phyloP scores from a whole-genome alignment of 2,329 filamentous ascomycete genomes.

The Cercospora sesami region DNA sequence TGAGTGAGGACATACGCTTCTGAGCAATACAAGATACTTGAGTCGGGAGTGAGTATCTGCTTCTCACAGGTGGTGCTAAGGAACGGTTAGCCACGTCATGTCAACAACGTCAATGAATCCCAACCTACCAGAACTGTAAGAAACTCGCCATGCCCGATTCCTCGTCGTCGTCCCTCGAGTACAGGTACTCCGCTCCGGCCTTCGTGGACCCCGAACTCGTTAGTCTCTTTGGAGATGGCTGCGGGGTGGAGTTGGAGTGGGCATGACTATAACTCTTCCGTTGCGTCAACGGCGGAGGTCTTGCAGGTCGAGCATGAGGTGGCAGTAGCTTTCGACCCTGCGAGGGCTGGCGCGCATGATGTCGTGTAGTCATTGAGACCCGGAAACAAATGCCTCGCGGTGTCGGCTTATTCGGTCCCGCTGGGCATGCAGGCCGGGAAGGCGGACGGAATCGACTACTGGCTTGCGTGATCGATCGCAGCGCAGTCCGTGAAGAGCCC shows the following conservation, averaged over 20 bases:
- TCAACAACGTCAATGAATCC: background rate
- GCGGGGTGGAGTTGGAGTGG: constrained; percentile 17
- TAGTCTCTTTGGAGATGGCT: constrained; percentile 18
- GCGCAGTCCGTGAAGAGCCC: background rate
- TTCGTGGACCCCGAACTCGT: constrained; percentile 26
- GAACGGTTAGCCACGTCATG: constrained; percentile 13
- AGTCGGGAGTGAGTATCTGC: constrained; percentile 63
- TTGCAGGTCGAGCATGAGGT: constrained; percentile 30
- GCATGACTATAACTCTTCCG: constrained; percentile 29
- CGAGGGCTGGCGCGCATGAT: constrained; percentile 31
- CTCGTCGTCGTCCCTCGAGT: constrained; percentile 35
- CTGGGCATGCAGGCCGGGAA: background rate
- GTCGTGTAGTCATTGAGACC: constrained; percentile 31
- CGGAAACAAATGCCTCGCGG: background rate
- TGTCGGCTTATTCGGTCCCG: background rate
- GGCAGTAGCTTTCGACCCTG: constrained; percentile 33
- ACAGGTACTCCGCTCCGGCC: constrained; percentile 17
- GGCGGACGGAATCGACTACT: background rate
- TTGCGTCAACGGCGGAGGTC: constrained; percentile 29
- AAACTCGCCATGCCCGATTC: constrained; percentile 56
- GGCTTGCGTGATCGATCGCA: background rate
- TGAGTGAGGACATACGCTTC: constrained; percentile 54
- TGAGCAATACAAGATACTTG: constrained; percentile 63
- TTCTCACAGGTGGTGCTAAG: constrained; percentile 64
- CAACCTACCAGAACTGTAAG: constrained; percentile 53